Evolutionary conservation across 768 basidiomycete genomes (phyloP), one percentile per base, ranked within the genome.

Genomic region (Xanthoconium stramineum): DNA sequence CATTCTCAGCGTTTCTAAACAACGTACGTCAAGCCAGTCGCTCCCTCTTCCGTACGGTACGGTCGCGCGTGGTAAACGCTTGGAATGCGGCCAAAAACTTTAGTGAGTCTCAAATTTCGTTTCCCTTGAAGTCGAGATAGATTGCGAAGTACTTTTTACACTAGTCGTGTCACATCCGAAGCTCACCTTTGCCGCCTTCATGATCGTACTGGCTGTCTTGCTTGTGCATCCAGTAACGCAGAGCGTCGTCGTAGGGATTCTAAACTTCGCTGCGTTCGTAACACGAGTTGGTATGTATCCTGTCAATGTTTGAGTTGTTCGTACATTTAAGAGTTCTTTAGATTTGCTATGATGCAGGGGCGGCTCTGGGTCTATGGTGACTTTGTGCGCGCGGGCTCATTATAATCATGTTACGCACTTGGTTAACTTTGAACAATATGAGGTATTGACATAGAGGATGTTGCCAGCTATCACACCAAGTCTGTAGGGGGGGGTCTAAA

Each of bases 201-300:
- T 58, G 0, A 5, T 50, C n/a, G 36, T 3, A 0, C 5, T 52
- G 0, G 24, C 24, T 24, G 24, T 24, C 24, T 24, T 24, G 24
- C 24, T 24, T 4, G 24, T 24, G 24, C 24, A 24, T 24, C 24
- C 24, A 24, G 24, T 24, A 4, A 24, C 24, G 2, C 24, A 24
- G 24, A 24, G 24, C 24, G 4, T 24, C 24, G 24, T 24, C 24
- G 24, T 4, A 24, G 4, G 24, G 24, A 32, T 39, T 1, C 40
- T 56, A 0, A 60, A 60, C 0, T 65, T 62, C 14, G 29, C 7
- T 1, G 0, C 0, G 0, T 0, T 0, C 0, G 63, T 64, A 0
- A 8, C 65, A 11, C n/a, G 2, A 0, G 35, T 12, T 0, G 60
- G 63, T 66, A 49, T 14, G 64, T 50, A 11, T 29, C 24, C 24